Evolutionary conservation across 306 rosid genomes (phyloP).

Genomic region (Prinsepia uniflora): DNA sequence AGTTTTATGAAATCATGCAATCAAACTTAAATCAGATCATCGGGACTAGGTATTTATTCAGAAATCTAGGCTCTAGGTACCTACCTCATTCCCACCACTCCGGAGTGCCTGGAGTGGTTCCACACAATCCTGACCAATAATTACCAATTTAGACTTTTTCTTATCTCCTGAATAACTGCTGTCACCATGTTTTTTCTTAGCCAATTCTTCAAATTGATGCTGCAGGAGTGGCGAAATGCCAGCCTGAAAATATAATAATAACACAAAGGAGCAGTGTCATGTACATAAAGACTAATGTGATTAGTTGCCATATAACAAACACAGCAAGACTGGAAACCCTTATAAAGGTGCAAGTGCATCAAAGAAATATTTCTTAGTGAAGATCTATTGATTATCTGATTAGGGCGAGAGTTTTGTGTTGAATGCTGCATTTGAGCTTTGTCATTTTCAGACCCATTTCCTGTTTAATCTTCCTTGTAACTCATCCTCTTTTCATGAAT

Average conservation of each 20-base stretch:
- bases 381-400: too few relatives aligned
- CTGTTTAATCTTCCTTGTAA: background rate
- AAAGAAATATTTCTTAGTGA: too few relatives aligned
- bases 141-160: conserved; percentile 29
- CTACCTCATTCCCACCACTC: conserved; percentile 70
- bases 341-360: too few relatives aligned
- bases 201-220: conserved; percentile 70
- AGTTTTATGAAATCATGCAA: background rate
- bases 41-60: background rate
- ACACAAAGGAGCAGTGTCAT: background rate
- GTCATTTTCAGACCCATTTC: too few relatives aligned
- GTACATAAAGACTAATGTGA: conserved; percentile 5
- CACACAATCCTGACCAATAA: conserved; percentile 42
- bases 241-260: conserved; percentile 45
- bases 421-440: background rate
- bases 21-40: background rate
- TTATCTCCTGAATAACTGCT: conserved; percentile 36
- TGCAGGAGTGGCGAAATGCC: conserved; percentile 82
- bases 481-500: background rate
- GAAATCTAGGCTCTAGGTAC: conserved; percentile 10
- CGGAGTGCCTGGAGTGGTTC: conserved; percentile 92
- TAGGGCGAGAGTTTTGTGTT: too few relatives aligned
- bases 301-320: too few relatives aligned
- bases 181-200: conserved; percentile 52
- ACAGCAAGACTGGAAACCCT: too few relatives aligned